These are phyloP conservation scores for Xylaria grammica DNA, from an alignment of 495 filamentous ascomycete genomes.

Conservation along the genomic window DNA sequence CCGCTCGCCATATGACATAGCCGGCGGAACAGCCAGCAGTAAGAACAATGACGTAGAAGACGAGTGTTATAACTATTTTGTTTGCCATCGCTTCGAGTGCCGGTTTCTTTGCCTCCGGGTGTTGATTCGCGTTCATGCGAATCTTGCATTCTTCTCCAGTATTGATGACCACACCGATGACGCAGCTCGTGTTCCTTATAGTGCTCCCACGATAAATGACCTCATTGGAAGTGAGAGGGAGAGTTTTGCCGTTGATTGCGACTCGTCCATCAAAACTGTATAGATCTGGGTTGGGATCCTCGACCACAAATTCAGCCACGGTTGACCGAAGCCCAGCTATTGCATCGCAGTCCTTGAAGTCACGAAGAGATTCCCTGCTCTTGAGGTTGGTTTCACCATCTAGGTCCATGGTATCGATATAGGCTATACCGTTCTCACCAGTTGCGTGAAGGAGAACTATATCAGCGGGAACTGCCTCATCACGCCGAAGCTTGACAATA, in stretches of 20 bases:
- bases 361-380: constrained; percentile 49
- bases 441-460: constrained; percentile 74
- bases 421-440: constrained; percentile 78
- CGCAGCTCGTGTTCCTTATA: constrained; percentile 74
- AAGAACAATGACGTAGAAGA: constrained; percentile 73
- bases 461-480: constrained; percentile 83
- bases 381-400: constrained; percentile 95
- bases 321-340: constrained; percentile 59
- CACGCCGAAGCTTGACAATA: constrained; percentile 73
- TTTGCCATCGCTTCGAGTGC: constrained; percentile 79
- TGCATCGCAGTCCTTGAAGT: constrained; percentile 61
- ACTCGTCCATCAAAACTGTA: constrained; percentile 87
- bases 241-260: constrained; percentile 62
- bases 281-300: constrained; percentile 85
- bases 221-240: constrained; percentile 79
- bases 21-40: constrained; percentile 78
- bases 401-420: constrained; percentile 94
- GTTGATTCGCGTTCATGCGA: constrained; percentile 90
- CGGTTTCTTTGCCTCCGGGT: constrained; percentile 84
- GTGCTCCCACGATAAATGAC: constrained; percentile 85
- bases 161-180: constrained; percentile 80
- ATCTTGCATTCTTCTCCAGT: constrained; percentile 93
- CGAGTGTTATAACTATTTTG: constrained; percentile 78
- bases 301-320: constrained; percentile 66
- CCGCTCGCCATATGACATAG: constrained; percentile 73